Evolutionary conservation across 2,329 filamentous ascomycete genomes (phyloP), one percentile per base, ranked within the genome.

Genomic region (Magnaporthales sp.): DNA sequence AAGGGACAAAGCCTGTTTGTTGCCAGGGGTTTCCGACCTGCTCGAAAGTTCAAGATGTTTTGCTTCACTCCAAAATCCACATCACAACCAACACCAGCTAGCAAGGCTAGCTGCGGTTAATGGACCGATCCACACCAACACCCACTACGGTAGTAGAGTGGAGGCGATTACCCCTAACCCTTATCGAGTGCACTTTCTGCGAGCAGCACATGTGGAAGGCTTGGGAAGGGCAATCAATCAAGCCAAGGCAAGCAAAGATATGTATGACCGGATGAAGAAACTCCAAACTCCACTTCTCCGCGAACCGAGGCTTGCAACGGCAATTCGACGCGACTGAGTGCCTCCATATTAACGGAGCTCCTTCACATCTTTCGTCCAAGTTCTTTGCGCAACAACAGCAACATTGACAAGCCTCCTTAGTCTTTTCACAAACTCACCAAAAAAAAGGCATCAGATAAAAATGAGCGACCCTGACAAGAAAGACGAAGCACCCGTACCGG

Each of bases 381-480:
- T 11, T 7, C n/a, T 56, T 26, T 58, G 24, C 24, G 24, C 54
- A 58, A 58, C 54, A 22, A 26, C n/a, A 22, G 9, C 60, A n/a
- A 26, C 60, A 26, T 31, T 29, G 1, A 15, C 27, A 30, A n/a
- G 15, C 54, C 22, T 26, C 60, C 22, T 31, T 26, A 61, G 15
- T 29, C 15, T 61, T 61, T 61, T 61, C 24, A 19, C 38, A 46
- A 4, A 15, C n/a, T 19, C 38, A 13, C 15, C 6, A 46, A 46
- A n/a, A 10, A 46, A 46, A n/a, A 10, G 38, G 4, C 2, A n/a
- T 46, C 56, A 22, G 11, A 15, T 26, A 26, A 67, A 26, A 22
- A 75, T 75, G 73, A 67, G 68, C 29, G 71, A 72, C 66, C 27
- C 66, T 2, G 69, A 71, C 15, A 65, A 71, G 9, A 66, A 70